phyloP scores from a whole-genome alignment of 2,329 filamentous ascomycete genomes.

The Aspergillus phoenicis region DNA sequence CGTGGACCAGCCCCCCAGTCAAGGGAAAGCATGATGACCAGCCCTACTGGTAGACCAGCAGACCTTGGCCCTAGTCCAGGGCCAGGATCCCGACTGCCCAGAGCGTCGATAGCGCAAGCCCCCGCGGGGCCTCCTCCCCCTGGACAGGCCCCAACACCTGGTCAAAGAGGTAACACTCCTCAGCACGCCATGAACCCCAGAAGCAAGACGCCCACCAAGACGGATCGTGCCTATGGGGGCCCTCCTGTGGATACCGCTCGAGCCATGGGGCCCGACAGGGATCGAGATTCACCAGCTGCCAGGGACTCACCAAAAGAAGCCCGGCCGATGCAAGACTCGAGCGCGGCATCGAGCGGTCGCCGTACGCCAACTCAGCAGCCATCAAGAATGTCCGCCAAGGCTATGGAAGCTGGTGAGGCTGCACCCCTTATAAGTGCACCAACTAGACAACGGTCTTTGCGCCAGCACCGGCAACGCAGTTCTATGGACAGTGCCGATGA shows the following conservation, averaged over 20 bases:
- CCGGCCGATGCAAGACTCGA: slow-evolving; percentile 47
- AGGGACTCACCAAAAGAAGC: slow-evolving; percentile 45
- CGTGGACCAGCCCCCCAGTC: slow-evolving; percentile 44
- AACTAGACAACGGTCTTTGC: slow-evolving; percentile 54
- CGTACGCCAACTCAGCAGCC: slow-evolving; percentile 63
- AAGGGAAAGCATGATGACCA: slow-evolving; percentile 47
- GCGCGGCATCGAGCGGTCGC: slow-evolving; percentile 60
- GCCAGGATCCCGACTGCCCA: slow-evolving; percentile 60
- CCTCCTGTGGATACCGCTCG: slow-evolving; percentile 48
- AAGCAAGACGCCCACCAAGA: slow-evolving; percentile 57
- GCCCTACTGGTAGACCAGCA: slow-evolving; percentile 28
- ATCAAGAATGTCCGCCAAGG: slow-evolving; percentile 45
- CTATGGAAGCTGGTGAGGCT: slow-evolving; percentile 51
- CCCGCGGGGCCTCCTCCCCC: slow-evolving; percentile 66
- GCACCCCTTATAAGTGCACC: slow-evolving; percentile 47
- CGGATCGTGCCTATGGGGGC: slow-evolving; percentile 47
- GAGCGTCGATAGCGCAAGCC: slow-evolving; percentile 61
- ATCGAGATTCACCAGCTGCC: slow-evolving; percentile 51
- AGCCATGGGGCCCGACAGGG: slow-evolving; percentile 49
- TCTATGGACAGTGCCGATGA: slow-evolving; percentile 72
- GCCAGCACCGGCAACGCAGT: slow-evolving; percentile 62
- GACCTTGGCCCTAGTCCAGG: slow-evolving; percentile 38
- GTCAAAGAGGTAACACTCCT: slow-evolving; percentile 52
- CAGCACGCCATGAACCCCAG: slow-evolving; percentile 34
- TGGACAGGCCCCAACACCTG: slow-evolving; percentile 64